These are phyloP conservation scores for Urochloa ruziziensis DNA, from an alignment of 176 grass and related monocot species.

Conservation along the genomic window DNA sequence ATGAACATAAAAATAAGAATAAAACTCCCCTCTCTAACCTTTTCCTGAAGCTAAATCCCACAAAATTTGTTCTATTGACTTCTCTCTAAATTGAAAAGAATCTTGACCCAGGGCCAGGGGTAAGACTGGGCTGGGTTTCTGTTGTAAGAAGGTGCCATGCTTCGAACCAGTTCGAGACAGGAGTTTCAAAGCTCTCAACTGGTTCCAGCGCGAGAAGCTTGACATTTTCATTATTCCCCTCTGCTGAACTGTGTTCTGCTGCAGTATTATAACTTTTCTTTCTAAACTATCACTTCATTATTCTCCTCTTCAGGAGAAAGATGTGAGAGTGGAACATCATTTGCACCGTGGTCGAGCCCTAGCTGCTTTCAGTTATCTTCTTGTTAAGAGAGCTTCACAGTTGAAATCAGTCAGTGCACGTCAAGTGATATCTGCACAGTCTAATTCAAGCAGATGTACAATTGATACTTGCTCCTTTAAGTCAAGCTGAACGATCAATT, in stretches of 20 bases:
- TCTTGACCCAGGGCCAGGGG: no score
- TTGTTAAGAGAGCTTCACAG: slow-evolving; percentile 74
- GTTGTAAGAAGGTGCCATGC: no score
- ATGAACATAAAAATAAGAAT: neutral
- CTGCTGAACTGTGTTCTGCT: neutral
- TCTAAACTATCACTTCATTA: slow-evolving; percentile 1
- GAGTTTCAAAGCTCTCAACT: neutral
- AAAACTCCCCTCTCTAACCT: neutral
- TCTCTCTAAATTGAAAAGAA: neutral
- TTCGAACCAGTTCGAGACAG: neutral
- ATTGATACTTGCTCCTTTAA: slow-evolving; percentile 75
- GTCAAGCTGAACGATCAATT: slow-evolving; percentile 79
- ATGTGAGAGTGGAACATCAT: slow-evolving; percentile 85
- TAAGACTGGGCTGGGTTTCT: no score
- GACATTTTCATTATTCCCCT: neutral
- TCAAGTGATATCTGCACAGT: slow-evolving; percentile 59
- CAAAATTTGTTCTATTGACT: neutral
- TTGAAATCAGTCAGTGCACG: slow-evolving; percentile 71
- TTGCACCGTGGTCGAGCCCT: slow-evolving; percentile 79
- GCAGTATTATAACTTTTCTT: slow-evolving; percentile 4
- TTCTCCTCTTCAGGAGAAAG: slow-evolving; percentile 64
- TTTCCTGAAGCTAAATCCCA: slow-evolving; percentile 11
- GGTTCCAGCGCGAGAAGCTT: neutral
- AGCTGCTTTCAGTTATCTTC: slow-evolving; percentile 86
- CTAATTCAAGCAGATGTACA: slow-evolving; percentile 76